Conservation (phyloP, 306 rosid species). For the Glycine tomentella region DNA sequence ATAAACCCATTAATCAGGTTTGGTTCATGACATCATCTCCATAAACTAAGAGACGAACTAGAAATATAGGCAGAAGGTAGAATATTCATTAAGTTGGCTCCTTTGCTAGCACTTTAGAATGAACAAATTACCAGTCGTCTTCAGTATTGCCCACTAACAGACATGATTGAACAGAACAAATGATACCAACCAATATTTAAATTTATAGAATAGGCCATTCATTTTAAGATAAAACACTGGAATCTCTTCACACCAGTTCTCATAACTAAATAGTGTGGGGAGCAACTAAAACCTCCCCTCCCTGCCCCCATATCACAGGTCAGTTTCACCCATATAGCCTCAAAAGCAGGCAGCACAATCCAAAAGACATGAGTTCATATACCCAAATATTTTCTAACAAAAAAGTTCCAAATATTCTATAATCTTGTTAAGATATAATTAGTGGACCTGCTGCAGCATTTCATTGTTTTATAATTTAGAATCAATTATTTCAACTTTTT, state of each 20-base stretch:
- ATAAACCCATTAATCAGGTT: not conserved
- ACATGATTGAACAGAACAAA: conserved; percentile 3
- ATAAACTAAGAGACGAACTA: conserved; percentile 21
- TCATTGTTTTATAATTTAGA: not conserved
- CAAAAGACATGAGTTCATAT: no score
- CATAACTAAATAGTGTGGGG: no score
- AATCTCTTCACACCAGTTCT: not conserved
- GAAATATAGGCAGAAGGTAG: conserved; percentile 27
- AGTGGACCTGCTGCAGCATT: not conserved
- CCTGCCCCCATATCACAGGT: no score
- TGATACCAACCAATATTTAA: conserved; percentile 1
- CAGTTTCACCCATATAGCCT: no score
- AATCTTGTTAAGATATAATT: no score
- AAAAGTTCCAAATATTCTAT: no score
- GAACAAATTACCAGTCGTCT: not conserved
- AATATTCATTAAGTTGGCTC: conserved; percentile 1
- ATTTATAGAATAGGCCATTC: conserved; percentile 7
- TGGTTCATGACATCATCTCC: conserved; percentile 13
- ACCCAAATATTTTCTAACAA: no score
- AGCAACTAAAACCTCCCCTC: no score
- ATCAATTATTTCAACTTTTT: no score
- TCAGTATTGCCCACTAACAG: conserved; percentile 12
- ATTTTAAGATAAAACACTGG: conserved; percentile 24
- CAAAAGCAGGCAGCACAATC: no score
- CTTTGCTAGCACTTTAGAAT: not conserved